Base-by-base conservation (phyloP, 2,329 filamentous ascomycete genomes). In the Cladophialophora immunda region DNA sequence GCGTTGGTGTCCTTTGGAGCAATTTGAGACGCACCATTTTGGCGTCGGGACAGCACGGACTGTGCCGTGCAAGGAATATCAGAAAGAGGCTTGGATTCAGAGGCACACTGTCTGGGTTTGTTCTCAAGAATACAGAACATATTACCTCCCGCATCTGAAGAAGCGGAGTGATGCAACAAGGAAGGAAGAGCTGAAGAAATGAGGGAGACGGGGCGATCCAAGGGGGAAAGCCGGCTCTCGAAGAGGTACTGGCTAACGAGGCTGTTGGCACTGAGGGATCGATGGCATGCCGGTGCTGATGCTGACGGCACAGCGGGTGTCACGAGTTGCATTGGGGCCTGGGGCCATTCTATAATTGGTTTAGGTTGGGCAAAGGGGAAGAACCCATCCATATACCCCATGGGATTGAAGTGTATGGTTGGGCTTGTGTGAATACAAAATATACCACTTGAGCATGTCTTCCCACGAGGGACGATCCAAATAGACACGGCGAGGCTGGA, bases 1-100 rank as follows among this genome's bases (percentile, higher is more conserved):
- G 68, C 62, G 69, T 70, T 67, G 50, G 65, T 59, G 32, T 45
- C 60, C 58, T 38, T 69, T 58, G 55, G 52, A 61, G 50, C 59
- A 34, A 22, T 45, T 57, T 17, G 53, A 57, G 56, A 55, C 29
- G 41, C 61, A 58, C 30, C 29, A 57, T 45, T 67, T 52, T 63
- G 67, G 60, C 55, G 41, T 58, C 47, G 58, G 45, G 60, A 41
- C 19, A 17, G 41, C 45, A 50, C 29, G 32, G 38, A 30, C 45
- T 58, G 53, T 41, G 52, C 29, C 13, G 55, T 62, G 38, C 36
- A 58, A 50, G 34, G n/a, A 64, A 45, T 64, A 41, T 60, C 30
- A 53, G 55, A 47, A 34, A 30, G 53, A 54, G 30, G 38, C 54
- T 63, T 68, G 59, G 66, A 62, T 65, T 60, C 66, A 50, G 45